Evolutionary conservation across 495 filamentous ascomycete species (phyloP).

Genomic region (Margaritispora aquatica): DNA sequence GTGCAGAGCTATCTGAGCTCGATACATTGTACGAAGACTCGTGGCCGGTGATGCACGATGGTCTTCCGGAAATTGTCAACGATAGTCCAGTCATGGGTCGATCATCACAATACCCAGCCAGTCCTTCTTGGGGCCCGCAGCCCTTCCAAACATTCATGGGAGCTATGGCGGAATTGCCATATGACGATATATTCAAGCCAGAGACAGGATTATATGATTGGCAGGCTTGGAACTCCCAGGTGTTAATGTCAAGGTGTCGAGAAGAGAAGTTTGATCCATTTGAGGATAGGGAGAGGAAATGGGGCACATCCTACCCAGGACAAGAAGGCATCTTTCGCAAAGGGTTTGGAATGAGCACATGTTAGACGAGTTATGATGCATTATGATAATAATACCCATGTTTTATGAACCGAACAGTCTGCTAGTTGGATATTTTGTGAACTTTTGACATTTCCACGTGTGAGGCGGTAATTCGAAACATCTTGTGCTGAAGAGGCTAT

Average conservation of each 20-base stretch:
- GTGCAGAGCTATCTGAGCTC: slow-evolving; percentile 5
- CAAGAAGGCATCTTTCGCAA: slow-evolving; percentile 7
- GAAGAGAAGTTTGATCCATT: slow-evolving; percentile 20
- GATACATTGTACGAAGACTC: slow-evolving; percentile 22
- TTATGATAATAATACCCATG: not conserved
- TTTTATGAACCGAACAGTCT: not conserved
- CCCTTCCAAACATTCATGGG: slow-evolving; percentile 24
- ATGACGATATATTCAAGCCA: slow-evolving; percentile 35
- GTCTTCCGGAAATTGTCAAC: slow-evolving; percentile 8
- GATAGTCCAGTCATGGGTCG: slow-evolving; percentile 5
- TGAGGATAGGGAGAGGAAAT: slow-evolving; percentile 8
- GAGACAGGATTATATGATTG: slow-evolving; percentile 27
- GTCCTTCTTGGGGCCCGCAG: slow-evolving; percentile 17
- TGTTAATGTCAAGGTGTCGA: slow-evolving; percentile 13
- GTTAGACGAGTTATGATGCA: not conserved
- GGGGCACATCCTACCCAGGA: not conserved
- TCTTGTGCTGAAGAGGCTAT: not conserved
- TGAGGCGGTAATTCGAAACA: not conserved
- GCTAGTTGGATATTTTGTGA: not conserved
- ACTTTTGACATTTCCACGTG: not conserved
- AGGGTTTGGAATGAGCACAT: slow-evolving; percentile 9
- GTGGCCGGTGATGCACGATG: slow-evolving; percentile 7
- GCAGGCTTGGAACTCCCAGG: slow-evolving; percentile 17
- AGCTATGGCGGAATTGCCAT: slow-evolving; percentile 29
- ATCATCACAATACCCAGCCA: slow-evolving; percentile 8